phyloP scores from a whole-genome alignment of 306 rosid genomes.

The Vachellia collinsii region DNA sequence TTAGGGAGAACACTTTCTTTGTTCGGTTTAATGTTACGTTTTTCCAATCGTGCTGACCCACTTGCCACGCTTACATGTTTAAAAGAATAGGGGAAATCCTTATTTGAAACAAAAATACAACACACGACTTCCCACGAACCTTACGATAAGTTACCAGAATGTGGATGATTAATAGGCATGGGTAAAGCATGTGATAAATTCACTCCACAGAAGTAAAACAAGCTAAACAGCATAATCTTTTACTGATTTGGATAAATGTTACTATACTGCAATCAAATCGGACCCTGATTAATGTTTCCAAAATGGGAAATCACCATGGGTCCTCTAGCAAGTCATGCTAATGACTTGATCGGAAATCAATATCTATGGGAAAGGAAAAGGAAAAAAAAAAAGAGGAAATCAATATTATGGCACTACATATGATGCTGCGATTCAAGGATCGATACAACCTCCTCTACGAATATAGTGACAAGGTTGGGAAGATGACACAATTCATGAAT shows the following conservation, averaged over 20 bases:
- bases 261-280: background rate
- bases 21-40: background rate
- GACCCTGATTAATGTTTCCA: background rate
- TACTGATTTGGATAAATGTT: background rate
- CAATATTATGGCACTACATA: conserved; percentile 34
- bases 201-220: background rate
- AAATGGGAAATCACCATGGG: background rate
- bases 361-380: no score
- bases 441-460: conserved; percentile 47
- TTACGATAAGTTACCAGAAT: background rate
- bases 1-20: background rate
- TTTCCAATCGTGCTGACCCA: background rate
- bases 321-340: background rate
- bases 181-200: background rate
- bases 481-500: conserved; percentile 45
- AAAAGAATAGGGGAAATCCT: no score
- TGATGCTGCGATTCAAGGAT: conserved; percentile 32
- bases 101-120: no score
- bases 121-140: background rate
- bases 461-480: conserved; percentile 34
- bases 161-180: background rate
- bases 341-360: no score
- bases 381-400: no score
- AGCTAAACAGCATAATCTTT: background rate
- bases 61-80: no score